These are phyloP conservation scores for Penicillium samsonianum DNA, from an alignment of 495 filamentous ascomycete genomes.

Conservation along the genomic window DNA sequence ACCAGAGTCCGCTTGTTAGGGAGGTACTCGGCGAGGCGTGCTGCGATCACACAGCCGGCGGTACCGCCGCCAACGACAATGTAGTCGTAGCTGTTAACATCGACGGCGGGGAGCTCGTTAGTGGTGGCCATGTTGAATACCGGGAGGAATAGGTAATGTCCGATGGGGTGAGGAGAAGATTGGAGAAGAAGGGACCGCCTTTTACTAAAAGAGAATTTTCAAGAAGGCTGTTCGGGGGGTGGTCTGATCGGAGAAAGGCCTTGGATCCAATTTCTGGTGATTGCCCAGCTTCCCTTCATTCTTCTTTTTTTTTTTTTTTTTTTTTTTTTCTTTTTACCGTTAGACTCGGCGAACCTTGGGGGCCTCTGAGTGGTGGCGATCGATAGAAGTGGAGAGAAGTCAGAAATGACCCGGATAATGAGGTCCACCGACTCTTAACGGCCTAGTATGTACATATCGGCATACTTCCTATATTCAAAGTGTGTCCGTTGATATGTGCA, in stretches of 20 bases:
- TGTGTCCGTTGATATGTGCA: background rate
- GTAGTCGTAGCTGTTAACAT: constrained; percentile 75
- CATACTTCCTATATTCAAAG: background rate
- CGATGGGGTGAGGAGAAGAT: constrained; percentile 5
- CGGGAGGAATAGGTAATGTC: background rate
- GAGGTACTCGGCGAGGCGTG: constrained; percentile 65
- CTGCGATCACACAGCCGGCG: constrained; percentile 82
- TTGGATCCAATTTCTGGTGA: background rate
- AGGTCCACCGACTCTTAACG: background rate
- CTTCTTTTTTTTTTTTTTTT: background rate
- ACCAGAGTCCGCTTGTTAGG: constrained; percentile 65
- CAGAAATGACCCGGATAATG: background rate
- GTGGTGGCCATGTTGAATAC: constrained; percentile 57
- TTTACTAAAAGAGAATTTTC: constrained; percentile 3
- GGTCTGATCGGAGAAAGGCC: background rate
- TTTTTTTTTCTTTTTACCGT: constrained; percentile 1
- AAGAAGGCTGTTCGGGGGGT: background rate
- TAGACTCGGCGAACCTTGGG: constrained; percentile 12
- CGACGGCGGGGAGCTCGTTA: constrained; percentile 57
- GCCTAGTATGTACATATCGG: background rate
- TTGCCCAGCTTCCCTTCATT: background rate
- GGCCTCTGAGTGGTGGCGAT: constrained; percentile 13
- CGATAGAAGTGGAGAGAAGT: constrained; percentile 1
- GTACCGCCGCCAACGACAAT: constrained; percentile 86
- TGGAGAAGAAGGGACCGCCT: constrained; percentile 2